Evolutionary conservation across 2,329 filamentous ascomycete genomes (phyloP).

Genomic region (Geosmithia putterillii): DNA sequence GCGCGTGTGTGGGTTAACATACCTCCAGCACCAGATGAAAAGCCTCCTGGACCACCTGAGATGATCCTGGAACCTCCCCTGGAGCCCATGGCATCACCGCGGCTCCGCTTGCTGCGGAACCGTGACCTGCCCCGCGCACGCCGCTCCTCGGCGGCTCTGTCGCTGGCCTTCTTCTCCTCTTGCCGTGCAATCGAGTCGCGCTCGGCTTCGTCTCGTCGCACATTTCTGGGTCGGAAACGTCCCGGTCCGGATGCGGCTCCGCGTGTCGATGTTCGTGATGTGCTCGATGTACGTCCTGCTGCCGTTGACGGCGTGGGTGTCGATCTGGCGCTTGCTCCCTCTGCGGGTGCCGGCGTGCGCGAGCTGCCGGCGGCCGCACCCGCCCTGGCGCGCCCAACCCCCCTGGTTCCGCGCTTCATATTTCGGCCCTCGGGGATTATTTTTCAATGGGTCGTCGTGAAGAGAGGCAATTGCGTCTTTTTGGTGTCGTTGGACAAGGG

Average conservation of each 20-base stretch:
- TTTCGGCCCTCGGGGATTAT: not conserved
- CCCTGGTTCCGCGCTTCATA: conserved; percentile 2
- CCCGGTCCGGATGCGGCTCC: conserved; percentile 21
- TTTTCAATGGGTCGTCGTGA: not conserved
- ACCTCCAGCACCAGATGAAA: not conserved
- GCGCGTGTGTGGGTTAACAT: not conserved
- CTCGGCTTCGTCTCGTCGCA: conserved; percentile 37
- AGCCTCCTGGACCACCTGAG: not conserved
- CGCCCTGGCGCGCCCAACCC: conserved; percentile 1
- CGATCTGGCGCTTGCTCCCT: not conserved
- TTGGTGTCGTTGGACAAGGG: not conserved
- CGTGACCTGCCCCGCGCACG: conserved; percentile 23
- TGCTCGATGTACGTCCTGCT: conserved; percentile 1
- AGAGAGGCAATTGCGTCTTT: not conserved
- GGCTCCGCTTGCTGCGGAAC: conserved; percentile 27
- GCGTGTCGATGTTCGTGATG: conserved; percentile 7
- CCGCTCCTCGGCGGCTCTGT: conserved; percentile 25
- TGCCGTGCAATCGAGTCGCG: conserved; percentile 31
- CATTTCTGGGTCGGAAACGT: conserved; percentile 34
- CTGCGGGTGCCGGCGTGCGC: not conserved
- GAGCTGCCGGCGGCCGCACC: not conserved
- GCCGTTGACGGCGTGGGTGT: conserved; percentile 2
- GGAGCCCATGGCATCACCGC: conserved; percentile 29
- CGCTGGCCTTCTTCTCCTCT: conserved; percentile 28
- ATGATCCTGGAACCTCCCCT: conserved; percentile 11